Percentiles rank a stretch among this genome's conserved stretches.
These are phyloP conservation scores for Apophysomyces variabilis DNA, from an alignment of 371 early-diverging fungal species.

Conservation along the genomic window DNA sequence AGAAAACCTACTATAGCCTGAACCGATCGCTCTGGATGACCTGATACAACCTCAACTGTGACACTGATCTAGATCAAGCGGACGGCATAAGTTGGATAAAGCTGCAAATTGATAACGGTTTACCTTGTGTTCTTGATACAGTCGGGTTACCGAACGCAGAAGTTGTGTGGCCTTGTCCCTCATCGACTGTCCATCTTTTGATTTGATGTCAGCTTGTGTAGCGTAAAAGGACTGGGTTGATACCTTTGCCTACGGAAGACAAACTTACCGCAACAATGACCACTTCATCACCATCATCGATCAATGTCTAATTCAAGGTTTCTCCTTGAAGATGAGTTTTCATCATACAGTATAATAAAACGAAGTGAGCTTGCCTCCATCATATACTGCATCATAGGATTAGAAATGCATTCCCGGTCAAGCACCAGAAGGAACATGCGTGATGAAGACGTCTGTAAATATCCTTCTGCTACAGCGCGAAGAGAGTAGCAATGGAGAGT, in stretches of 20 bases:
- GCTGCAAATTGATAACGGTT: neutral
- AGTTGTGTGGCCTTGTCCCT: neutral
- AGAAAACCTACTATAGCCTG: conserved; percentile 14
- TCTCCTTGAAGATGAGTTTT: neutral
- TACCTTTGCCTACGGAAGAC: neutral
- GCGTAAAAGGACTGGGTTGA: neutral
- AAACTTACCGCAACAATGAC: conserved; percentile 8
- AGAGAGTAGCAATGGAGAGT: conserved; percentile 21
- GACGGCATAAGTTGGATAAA: neutral
- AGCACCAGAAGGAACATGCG: conserved; percentile 22
- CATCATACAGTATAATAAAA: neutral
- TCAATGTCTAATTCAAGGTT: conserved; percentile 14
- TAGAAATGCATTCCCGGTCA: conserved; percentile 11
- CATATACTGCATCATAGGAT: conserved; percentile 11
- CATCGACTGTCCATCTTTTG: neutral
- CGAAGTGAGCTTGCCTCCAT: conserved; percentile 2
- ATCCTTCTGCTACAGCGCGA: conserved; percentile 21
- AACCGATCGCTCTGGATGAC: conserved; percentile 11
- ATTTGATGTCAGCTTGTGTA: neutral
- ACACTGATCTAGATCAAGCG: neutral
- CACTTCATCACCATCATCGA: conserved; percentile 23
- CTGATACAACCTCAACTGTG: conserved; percentile 6
- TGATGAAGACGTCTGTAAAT: conserved; percentile 8
- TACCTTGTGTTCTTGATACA: conserved; percentile 2
- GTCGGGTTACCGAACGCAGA: neutral